phyloP scores from a whole-genome alignment of 129 eudicot genomes.

The Rutidosis leptorrhynchoides region DNA sequence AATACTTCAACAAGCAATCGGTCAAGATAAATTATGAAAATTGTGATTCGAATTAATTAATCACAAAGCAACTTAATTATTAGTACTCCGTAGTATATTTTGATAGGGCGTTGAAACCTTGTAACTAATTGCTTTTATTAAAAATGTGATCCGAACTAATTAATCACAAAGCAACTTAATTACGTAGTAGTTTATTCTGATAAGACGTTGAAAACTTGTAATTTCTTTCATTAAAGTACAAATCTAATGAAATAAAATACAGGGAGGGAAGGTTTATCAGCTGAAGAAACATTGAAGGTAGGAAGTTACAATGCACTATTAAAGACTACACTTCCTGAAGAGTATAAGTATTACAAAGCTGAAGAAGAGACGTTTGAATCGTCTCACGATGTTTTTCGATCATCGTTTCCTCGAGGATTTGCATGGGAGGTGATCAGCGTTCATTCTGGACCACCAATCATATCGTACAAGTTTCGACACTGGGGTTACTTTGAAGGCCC shows the following conservation, averaged over 20 bases:
- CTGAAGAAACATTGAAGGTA: conserved; percentile 59
- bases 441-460: conserved; percentile 76
- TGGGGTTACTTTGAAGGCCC: conserved; percentile 97
- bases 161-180: too few species aligned
- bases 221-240: too few species aligned
- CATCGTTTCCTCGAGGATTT: conserved; percentile 78
- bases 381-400: conserved; percentile 66
- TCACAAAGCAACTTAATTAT: conserved; percentile 2
- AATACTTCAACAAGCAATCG: background rate
- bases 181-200: too few species aligned
- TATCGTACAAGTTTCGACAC: conserved; percentile 79
- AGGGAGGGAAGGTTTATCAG: conserved; percentile 75
- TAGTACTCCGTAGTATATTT: too few species aligned
- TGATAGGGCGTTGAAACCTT: too few species aligned
- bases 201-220: too few species aligned
- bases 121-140: too few species aligned
- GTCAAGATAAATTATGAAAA: background rate
- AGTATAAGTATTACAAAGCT: conserved; percentile 71
- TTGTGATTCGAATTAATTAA: background rate
- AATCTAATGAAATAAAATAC: background rate
- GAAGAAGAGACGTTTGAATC: conserved; percentile 88
- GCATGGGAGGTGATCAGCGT: conserved; percentile 87
- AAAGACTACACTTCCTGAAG: conserved; percentile 63
- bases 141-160: too few species aligned
- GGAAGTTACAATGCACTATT: conserved; percentile 84